These are phyloP conservation scores for Candolleomyces aberdarensis DNA, from an alignment of 768 basidiomycete species.

Conservation along the genomic window DNA sequence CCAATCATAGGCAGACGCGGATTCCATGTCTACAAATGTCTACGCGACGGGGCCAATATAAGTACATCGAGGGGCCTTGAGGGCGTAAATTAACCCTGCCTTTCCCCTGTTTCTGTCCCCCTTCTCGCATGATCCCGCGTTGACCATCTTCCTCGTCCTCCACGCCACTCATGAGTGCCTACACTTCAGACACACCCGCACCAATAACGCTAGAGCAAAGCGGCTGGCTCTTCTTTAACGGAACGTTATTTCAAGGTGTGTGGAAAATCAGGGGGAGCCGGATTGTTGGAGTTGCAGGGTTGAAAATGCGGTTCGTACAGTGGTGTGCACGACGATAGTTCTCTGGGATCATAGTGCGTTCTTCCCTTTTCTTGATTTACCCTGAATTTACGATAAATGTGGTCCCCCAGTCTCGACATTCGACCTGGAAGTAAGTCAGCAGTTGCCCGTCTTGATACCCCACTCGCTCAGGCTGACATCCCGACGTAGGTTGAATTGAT, in stretches of 20 bases:
- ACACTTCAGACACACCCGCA: too few relatives aligned
- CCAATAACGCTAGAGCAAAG: too few relatives aligned
- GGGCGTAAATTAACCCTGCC: too few relatives aligned
- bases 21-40: too few relatives aligned
- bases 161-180: too few relatives aligned
- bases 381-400: neutral
- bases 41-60: too few relatives aligned
- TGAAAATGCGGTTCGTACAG: neutral
- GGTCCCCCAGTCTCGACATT: slow-evolving; percentile 4
- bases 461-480: neutral
- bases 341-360: slow-evolving; percentile 6
- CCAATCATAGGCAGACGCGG: too few relatives aligned
- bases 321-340: slow-evolving; percentile 2
- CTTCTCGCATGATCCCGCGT: too few relatives aligned
- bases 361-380: neutral
- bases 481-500: slow-evolving; percentile 9
- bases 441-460: neutral
- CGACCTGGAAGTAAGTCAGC: slow-evolving; percentile 6
- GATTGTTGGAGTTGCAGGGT: neutral
- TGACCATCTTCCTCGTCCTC: too few relatives aligned
- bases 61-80: too few relatives aligned
- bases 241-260: neutral
- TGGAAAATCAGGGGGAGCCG: neutral
- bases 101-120: too few relatives aligned
- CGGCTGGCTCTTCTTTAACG: neutral